Base-by-base conservation (phyloP, 352 stramenopile genomes). In the Peronospora farinosa region DNA sequence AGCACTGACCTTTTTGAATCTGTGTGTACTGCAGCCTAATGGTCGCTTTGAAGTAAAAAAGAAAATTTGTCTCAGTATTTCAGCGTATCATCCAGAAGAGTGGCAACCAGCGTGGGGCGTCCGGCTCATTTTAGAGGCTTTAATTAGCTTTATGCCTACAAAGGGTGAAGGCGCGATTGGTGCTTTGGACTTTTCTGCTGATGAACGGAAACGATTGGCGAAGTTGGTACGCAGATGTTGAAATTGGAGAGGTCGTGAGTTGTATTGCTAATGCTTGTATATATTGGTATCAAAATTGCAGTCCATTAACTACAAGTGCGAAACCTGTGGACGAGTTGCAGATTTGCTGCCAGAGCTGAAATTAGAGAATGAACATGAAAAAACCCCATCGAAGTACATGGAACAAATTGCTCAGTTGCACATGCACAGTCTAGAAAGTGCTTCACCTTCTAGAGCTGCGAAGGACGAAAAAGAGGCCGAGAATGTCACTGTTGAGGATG, bases 61-160 rank as follows among this genome's bases (percentile, higher is more conserved):
- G 47, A 99, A 99, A 76, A 97, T 99, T 51, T 99, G 96, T 70
- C 65, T 99, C 15, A 97, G 86, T 33, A 98, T 99, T 48, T 97
- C 90, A 15, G 92, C 95, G 5, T 94, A 97, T 65, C 96, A 99
- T 69, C 95, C 96, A 0, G 96, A 99, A 64, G 79, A 98, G 55
- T 99, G 96, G 96, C 89, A 97, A 54, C 91, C 92, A 6, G 89
- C 88, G 5, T 98, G 93, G 78, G 79, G 79, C 38, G 92, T 99
- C 31, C 88, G 96, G 16, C 69, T 98, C 6, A 99, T 99, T 57
- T 67, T 99, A 27, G 95, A 98, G 62, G 96, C 96, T 33, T 69
- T 99, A 0, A 98, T 98, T 55, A 97, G 84, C 62, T 99, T 99
- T 64, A 93, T 99, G 57, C 96, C 95, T 8, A 89, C 81, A 3